Evolutionary conservation across 2,329 filamentous ascomycete species (phyloP), one percentile per base, ranked within the genome.

Genomic region (Penicillium sp.): DNA sequence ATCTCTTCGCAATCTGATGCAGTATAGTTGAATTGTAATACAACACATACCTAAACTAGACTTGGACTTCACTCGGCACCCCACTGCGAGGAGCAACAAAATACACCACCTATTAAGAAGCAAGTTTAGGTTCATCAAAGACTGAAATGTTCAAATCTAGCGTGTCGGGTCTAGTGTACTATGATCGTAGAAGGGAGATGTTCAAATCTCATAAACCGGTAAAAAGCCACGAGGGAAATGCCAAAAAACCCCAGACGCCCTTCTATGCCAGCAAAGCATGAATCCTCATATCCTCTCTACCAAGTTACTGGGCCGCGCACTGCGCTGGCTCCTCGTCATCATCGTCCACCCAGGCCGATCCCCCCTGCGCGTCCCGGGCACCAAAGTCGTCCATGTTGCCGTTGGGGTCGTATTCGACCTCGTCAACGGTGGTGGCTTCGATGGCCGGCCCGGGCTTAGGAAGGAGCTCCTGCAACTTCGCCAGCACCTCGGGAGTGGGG

Each of bases 341-440:
- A 19, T 77, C 78, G 6, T 82, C 81, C 54, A 77, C 79, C 81
- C 81, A 83, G 13, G 68, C 75, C 27, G 74, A 73, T 18, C 74
- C 78, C 14, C 75, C 77, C 18, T 75, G 72, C 1, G 69, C 71
- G 66, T 81, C 80, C 22, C 72, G 74, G 33, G 75, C 75, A 13
- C 80, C 81, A 58, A 81, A 81, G 70, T 92, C 87, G 53, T 97
- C 91, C 66, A 96, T 85, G 68, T 92, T 88, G 3, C 87, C 91
- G 64, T 93, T 86, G n/a, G 86, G 85, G 62, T 96, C 90, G 69
- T 91, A 96, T 2, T 91, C 85, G 0, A 97, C 92, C 65, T 98
- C 92, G 58, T 98, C 95, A 9, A 93, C 82, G 59, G 90, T 87
- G 0, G 94, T 88, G 0, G 87, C 86, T 63, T 86, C 81, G 62